Evolutionary conservation across 805 yeast genomes (phyloP), one percentile per base, ranked within the genome.

Genomic region (Kodamaea restingae): DNA sequence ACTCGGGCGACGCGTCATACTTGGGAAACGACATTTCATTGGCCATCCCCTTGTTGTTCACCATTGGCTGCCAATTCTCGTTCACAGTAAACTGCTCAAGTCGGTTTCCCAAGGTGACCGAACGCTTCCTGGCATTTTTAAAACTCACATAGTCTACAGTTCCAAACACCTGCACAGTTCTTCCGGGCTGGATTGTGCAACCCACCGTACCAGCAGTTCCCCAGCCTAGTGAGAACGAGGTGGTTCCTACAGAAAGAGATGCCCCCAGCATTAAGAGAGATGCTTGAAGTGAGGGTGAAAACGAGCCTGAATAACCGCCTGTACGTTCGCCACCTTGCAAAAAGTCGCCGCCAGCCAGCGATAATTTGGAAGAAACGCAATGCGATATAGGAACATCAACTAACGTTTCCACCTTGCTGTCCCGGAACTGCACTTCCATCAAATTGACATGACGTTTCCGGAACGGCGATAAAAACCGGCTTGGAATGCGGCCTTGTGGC

Each of bases 401-500:
- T 1, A 41, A 27, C 7, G 18, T 15, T 2, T 15, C 15, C 3
- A 21, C 11, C n/a, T 38, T 28, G 10, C 35, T 15, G n/a, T 33
- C 41, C 2, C 58, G 56, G 21, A 44, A 48, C 15, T 45, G 47
- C 4, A 53, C 56, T 30, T 54, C 58, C 2, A 47, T 27, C 29
- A 55, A 15, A n/a, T 46, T 44, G 4, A 54, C 42, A 2, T 37
- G 33, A 21, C 51, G 18, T n/a, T 17, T 11, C n/a, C 15, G 17
- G 18, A 15, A 15, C 7, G 7, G 7, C 18, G 8, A 15, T 4
- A 18, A 15, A 12, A 7, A 15, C 32, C 32, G 17, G 7, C 22
- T 4, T 5, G 21, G 11, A 4, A 11, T 12, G 12, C 21, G 20
- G 25, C 44, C 49, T 4, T 38, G 24, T 7, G 21, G 38, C 9